These are phyloP conservation scores for Lepidopterella palustris DNA, from an alignment of 495 filamentous ascomycete species.

Conservation along the genomic window DNA sequence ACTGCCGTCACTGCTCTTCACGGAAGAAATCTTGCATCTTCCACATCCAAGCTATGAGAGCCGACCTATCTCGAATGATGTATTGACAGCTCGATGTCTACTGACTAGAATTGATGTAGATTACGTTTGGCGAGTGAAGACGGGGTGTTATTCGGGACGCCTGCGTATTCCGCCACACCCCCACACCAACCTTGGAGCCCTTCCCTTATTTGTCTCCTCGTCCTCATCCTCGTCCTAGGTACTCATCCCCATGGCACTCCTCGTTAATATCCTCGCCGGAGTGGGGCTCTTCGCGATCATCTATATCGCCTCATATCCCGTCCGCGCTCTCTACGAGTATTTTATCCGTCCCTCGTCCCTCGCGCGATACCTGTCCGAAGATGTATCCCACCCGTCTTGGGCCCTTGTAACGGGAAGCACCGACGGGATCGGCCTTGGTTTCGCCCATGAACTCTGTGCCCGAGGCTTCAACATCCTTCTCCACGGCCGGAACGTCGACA, in stretches of 20 bases:
- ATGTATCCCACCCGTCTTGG: constrained; percentile 34
- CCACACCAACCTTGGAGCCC: no score
- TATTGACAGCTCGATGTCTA: no score
- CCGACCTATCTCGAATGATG: no score
- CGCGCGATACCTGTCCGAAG: not conserved
- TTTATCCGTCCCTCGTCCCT: not conserved
- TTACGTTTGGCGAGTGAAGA: no score
- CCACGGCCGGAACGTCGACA: constrained; percentile 48
- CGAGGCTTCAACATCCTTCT: constrained; percentile 53
- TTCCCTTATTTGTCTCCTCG: no score
- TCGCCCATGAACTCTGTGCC: constrained; percentile 21
- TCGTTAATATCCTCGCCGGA: not conserved
- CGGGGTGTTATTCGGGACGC: no score
- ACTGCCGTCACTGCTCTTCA: no score
- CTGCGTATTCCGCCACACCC: no score
- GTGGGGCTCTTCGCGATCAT: not conserved
- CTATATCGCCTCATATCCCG: not conserved
- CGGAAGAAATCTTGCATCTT: no score
- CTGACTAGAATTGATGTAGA: no score
- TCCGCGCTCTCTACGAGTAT: not conserved
- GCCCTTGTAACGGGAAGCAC: constrained; percentile 55
- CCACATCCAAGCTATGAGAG: no score
- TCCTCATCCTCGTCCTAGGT: not conserved
- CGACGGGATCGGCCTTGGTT: constrained; percentile 51
- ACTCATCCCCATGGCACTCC: not conserved